Percentiles rank a stretch among this genome's conserved stretches.
These are phyloP conservation scores for Colletotrichum tropicale DNA, from an alignment of 2,329 filamentous ascomycete genomes.

Conservation along the genomic window DNA sequence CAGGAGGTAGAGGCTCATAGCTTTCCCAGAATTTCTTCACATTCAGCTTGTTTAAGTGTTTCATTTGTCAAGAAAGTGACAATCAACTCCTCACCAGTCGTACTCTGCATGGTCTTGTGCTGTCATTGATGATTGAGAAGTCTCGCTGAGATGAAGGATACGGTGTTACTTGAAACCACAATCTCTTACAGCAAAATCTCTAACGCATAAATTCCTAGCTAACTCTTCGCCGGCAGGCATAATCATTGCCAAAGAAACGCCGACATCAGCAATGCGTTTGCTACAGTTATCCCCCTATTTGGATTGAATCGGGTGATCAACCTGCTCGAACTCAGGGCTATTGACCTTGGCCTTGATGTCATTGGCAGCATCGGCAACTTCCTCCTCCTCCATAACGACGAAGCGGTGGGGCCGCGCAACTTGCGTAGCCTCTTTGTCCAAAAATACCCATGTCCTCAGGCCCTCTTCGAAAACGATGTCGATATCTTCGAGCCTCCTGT, in stretches of 20 bases:
- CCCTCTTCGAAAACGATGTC: background rate
- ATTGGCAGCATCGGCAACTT: background rate
- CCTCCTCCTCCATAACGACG: background rate
- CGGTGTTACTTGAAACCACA: background rate
- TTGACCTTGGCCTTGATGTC: background rate
- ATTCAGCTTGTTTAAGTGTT: background rate
- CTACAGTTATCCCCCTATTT: background rate
- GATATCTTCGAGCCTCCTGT: background rate
- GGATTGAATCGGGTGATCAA: background rate
- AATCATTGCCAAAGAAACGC: background rate
- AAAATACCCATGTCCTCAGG: background rate
- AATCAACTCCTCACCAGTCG: accelerated
- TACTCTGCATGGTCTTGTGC: accelerated
- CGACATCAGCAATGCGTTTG: background rate
- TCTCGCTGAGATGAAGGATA: background rate
- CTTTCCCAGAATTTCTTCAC: background rate
- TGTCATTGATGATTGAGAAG: too few species aligned
- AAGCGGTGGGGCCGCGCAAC: background rate
- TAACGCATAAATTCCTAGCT: background rate
- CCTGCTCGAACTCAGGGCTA: background rate
- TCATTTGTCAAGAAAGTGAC: background rate
- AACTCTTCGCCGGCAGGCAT: accelerated
- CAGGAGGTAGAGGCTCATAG: background rate
- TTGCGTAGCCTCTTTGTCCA: background rate
- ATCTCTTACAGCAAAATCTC: background rate